These are phyloP conservation scores for Glycyrrhiza uralensis DNA, from an alignment of 306 rosid genomes.

Conservation along the genomic window DNA sequence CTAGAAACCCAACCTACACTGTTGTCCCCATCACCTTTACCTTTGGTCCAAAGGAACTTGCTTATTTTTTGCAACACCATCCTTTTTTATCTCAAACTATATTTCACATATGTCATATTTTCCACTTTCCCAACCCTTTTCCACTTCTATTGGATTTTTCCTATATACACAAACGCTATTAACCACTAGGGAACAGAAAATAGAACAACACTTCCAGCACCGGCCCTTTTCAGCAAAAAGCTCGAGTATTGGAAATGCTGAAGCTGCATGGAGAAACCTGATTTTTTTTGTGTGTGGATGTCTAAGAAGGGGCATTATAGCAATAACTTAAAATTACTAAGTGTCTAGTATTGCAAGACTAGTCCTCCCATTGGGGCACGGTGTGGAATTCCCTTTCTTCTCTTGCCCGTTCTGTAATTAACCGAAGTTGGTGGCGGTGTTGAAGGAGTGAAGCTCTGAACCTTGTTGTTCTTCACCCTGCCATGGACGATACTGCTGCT, in stretches of 20 bases:
- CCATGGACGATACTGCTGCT: constrained; percentile 74
- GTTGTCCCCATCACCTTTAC: constrained; percentile 1
- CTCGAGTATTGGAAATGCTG: constrained; percentile 37
- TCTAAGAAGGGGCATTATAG: constrained; percentile 34
- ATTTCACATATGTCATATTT: constrained; percentile 37
- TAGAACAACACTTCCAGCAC: constrained; percentile 31
- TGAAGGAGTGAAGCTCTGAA: constrained; percentile 76
- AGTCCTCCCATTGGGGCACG: constrained; percentile 96
- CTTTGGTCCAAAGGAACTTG: constrained; percentile 26
- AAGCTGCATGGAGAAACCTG: constrained; percentile 25
- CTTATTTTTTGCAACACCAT: constrained; percentile 25
- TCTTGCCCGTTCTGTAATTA: constrained; percentile 72
- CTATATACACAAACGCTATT: constrained; percentile 49
- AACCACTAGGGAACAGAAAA: constrained; percentile 13
- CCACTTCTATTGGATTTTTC: constrained; percentile 42
- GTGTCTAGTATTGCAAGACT: constrained; percentile 53
- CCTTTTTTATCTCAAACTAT: constrained; percentile 20
- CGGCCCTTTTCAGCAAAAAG: constrained; percentile 52
- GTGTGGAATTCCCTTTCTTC: constrained; percentile 94
- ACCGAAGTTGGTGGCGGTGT: constrained; percentile 85
- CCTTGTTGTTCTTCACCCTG: constrained; percentile 25
- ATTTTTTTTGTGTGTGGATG: neutral
- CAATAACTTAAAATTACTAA: constrained; percentile 16
- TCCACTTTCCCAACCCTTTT: constrained; percentile 30
- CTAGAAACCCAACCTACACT: constrained; percentile 25